Base-by-base conservation (phyloP, 805 yeast genomes). In the Starmerella davenportii region DNA sequence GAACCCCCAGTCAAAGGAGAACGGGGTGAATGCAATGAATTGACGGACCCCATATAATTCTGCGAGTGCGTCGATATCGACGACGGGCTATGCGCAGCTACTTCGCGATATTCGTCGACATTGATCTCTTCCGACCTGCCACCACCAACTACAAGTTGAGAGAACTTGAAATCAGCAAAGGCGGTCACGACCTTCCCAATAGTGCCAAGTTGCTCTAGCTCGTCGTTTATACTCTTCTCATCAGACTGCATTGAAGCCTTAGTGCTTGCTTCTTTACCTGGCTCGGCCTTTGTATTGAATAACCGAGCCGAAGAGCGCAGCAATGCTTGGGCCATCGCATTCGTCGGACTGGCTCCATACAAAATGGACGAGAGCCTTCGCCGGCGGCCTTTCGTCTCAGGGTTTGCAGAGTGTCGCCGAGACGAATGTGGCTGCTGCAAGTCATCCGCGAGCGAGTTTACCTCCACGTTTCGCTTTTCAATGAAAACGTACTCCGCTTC, bases 381-480 rank as follows among this genome's bases (percentile, higher is more conserved):
- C 8, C 49, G 39, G 15, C 45, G 23, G 20, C 40, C 27, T 19
- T 29, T 34, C 21, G 21, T 18, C 38, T 38, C 46, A 15, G 46
- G 44, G 28, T 44, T 41, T 30, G 45, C 34, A 33, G 34, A 31
- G 13, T 41, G 40, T 5, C 40, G 44, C 21, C 28, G 42, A 13
- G 44, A 37, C 17, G 29, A 25, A 29, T 16, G 25, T 15, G 54
- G 51, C 34, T 41, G 57, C 14, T 81, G 85, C 37, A 87, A 61
- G 55, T 85, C 95, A 57, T 87, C 96, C 2, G 98, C 98, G 41
- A 90, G 65, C 2, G 93, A 87, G 61, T 87, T 87, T 7, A 87
- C 93, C 54, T 90, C 96, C 3, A 87, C 95, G 0, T 90, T 81
- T 36, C 93, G 70, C 56, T 87, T 90, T 56, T 87, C 96, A 21